Percentiles rank a stretch among this genome's conserved stretches.
phyloP scores from a whole-genome alignment of 768 basidiomycete genomes.

The Hydnomerulius pinastri region DNA sequence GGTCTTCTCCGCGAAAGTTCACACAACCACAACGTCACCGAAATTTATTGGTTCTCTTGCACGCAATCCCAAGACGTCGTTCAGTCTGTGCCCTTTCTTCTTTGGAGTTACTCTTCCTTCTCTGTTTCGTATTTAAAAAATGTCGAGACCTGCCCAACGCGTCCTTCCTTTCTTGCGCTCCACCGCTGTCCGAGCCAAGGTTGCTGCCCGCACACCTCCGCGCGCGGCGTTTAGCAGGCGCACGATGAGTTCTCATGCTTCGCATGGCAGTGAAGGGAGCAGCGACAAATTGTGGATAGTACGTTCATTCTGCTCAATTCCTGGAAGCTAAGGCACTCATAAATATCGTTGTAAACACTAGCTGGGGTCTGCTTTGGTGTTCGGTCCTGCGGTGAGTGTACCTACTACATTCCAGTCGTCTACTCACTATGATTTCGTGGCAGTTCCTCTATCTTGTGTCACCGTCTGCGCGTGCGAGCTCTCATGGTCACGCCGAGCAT shows the following conservation, averaged over 20 bases:
- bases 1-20: conserved; percentile 31
- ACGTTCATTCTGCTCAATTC: conserved; percentile 5
- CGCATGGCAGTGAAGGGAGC: conserved; percentile 17
- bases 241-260: conserved; percentile 27
- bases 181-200: conserved; percentile 9
- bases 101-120: conserved; percentile 14
- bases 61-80: conserved; percentile 9
- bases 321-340: neutral
- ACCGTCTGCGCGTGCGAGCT: conserved; percentile 26
- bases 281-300: conserved; percentile 35
- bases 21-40: conserved; percentile 30
- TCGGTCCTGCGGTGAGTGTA: conserved; percentile 31
- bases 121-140: conserved; percentile 12
- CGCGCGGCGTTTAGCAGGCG: conserved; percentile 22
- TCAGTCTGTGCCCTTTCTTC: neutral
- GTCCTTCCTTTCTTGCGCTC: conserved; percentile 20
- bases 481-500: conserved; percentile 25
- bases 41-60: conserved; percentile 23
- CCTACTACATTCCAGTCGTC: neutral
- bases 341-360: neutral
- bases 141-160: conserved; percentile 24
- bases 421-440: neutral
- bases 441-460: conserved; percentile 35
- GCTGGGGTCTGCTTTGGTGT: conserved; percentile 35
- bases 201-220: conserved; percentile 11